phyloP scores from a whole-genome alignment of 352 stramenopile genomes.

The Pythium rhizo-oryzae region DNA sequence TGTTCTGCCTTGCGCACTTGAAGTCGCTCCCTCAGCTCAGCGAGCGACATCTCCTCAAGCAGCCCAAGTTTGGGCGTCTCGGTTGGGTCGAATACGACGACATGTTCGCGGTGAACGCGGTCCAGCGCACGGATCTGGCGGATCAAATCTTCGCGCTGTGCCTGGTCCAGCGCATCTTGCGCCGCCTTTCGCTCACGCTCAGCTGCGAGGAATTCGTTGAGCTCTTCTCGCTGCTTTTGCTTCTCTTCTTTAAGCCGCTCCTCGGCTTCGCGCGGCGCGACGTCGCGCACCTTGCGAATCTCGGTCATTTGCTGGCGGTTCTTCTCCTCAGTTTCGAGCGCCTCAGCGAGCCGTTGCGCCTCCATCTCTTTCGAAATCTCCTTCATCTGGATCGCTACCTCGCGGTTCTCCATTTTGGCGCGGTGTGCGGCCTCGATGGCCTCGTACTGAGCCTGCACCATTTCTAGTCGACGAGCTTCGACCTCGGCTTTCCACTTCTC shows the following conservation, averaged over 20 bases:
- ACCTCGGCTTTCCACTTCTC: constrained; percentile 67
- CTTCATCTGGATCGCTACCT: constrained; percentile 84
- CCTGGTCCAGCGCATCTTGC: constrained; percentile 68
- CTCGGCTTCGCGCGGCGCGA: constrained; percentile 79
- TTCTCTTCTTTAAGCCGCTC: constrained; percentile 64
- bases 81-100: constrained; percentile 91
- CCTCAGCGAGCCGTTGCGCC: constrained; percentile 63
- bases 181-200: constrained; percentile 63
- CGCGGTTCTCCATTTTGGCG: constrained; percentile 75
- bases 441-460: constrained; percentile 82
- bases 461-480: constrained; percentile 77
- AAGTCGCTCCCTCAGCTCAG: constrained; percentile 85
- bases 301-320: constrained; percentile 58
- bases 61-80: constrained; percentile 85
- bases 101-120: constrained; percentile 75
- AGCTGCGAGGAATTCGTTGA: constrained; percentile 63
- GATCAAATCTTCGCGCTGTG: constrained; percentile 84
- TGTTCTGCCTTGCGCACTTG: constrained; percentile 77
- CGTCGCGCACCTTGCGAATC: constrained; percentile 79
- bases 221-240: constrained; percentile 54
- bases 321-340: constrained; percentile 51
- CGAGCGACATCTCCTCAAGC: constrained; percentile 92
- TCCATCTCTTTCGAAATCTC: constrained; percentile 65
- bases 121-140: constrained; percentile 84
- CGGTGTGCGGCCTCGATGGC: constrained; percentile 73